Evolutionary conservation across 116 monocot genomes (phyloP), one percentile per base, ranked within the genome.

Genomic region (Zostera marina): DNA sequence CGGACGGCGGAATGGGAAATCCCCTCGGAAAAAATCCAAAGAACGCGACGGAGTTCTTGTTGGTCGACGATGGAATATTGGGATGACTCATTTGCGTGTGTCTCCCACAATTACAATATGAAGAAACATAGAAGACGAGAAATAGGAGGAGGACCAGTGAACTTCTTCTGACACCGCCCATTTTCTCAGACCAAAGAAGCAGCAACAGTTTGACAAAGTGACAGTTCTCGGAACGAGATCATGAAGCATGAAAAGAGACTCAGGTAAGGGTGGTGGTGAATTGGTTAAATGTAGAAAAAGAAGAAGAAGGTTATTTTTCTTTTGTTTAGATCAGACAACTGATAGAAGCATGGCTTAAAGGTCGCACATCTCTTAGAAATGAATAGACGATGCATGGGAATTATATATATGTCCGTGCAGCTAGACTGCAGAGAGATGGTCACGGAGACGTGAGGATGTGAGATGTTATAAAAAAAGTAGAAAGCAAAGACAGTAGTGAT

Each of bases 1-100:
- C 87, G 0, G 87, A 87, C 12, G 87, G 87, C 10, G 88, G 79
- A 12, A 82, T 66, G 20, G 79, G 77, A 62, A 73, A 60, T 19
- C 70, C 74, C 52, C 58, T 79, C 15, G 79, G 82, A 48, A 88
- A 64, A 58, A 76, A 87, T 63, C 79, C 79, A 7, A 70, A 54
- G 66, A 82, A 88, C 63, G 20, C 58, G 3, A 70, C 76, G 0
- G 72, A 63, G 32, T 66, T 60, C 53, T 56, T 49, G 68, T 22
- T 14, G 14, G 22, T 45, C 67, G 43, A 13, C 20, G 42, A 43
- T 15, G 54, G 20, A 1, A 43, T 21, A 47, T 54, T 67, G 11
- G 23, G 60, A 11, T 57, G 67, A 60, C 70, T 70, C 2, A 46
- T 24, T 41, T 76, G 67, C 15, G 59, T 57, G 41, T 20, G 26